A percentile compares a stretch with the other conserved stretches of the same genome.
Conservation (phyloP, 805 yeast species). For the Vanderwaltozyma yarrowii region DNA sequence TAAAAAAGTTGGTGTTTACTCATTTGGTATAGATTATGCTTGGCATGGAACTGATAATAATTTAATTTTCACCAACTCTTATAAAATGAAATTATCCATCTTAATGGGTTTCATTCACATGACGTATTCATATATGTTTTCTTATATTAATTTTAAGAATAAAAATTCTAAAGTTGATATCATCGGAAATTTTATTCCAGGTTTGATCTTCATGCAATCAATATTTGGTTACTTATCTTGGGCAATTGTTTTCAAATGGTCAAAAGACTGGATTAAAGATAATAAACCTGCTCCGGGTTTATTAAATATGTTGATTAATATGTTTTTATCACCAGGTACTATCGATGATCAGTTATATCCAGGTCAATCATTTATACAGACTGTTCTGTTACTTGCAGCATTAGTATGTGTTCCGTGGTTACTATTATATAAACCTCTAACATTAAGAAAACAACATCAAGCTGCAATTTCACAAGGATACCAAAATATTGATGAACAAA, state of each 20-base stretch:
- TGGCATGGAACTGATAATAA: conserved; percentile 98
- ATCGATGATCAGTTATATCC: conserved; percentile 70
- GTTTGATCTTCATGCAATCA: conserved; percentile 89
- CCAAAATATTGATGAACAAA: conserved; percentile 31
- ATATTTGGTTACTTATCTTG: conserved; percentile 88
- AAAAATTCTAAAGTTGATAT: conserved; percentile 70
- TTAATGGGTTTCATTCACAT: conserved; percentile 92
- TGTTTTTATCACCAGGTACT: conserved; percentile 90
- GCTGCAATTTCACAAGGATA: conserved; percentile 29
- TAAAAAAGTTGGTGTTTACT: conserved; percentile 54
- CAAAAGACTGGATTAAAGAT: conserved; percentile 76
- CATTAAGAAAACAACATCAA: conserved; percentile 48
- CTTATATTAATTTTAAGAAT: conserved; percentile 66
- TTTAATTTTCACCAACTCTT: conserved; percentile 83
- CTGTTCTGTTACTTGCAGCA: conserved; percentile 63
- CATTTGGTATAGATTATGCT: conserved; percentile 81
- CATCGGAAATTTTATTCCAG: conserved; percentile 89
- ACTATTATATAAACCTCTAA: conserved; percentile 72
- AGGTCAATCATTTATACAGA: conserved; percentile 73
- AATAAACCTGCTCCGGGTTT: conserved; percentile 82
- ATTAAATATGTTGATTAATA: conserved; percentile 86
- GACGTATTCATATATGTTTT: conserved; percentile 81
- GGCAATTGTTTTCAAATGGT: conserved; percentile 88
- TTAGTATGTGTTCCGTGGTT: conserved; percentile 89
- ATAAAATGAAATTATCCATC: conserved; percentile 93